phyloP scores from a whole-genome alignment of 352 stramenopile species.

The Pythium grandisporangium region DNA sequence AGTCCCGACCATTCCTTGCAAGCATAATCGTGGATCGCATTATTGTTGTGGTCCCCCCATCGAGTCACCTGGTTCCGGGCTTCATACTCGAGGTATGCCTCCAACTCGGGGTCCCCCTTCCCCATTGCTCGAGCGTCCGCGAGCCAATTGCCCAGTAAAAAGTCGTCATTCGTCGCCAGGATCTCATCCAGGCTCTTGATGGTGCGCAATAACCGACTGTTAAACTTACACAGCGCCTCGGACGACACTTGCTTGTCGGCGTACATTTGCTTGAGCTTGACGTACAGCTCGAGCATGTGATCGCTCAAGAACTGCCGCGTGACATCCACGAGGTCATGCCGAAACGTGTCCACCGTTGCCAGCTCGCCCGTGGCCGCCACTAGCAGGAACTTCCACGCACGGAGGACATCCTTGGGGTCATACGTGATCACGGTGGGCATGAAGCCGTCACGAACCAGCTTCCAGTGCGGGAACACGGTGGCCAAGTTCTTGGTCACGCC shows the following conservation, averaged over 20 bases:
- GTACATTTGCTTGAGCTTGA: slow-evolving; percentile 47
- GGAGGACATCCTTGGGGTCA: slow-evolving; percentile 44
- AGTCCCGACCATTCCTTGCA: slow-evolving; percentile 72
- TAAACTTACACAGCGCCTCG: slow-evolving; percentile 26
- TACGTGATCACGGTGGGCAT: slow-evolving; percentile 72
- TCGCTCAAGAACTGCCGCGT: slow-evolving; percentile 69
- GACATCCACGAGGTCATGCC: slow-evolving; percentile 75
- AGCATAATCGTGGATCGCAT: slow-evolving; percentile 67
- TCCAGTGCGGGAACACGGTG: slow-evolving; percentile 59
- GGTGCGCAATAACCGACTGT: slow-evolving; percentile 30
- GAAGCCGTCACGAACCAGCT: slow-evolving; percentile 52
- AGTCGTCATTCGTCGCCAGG: slow-evolving; percentile 53
- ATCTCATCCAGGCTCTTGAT: slow-evolving; percentile 56
- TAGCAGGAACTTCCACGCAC: slow-evolving; percentile 51
- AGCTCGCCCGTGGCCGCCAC: slow-evolving; percentile 28
- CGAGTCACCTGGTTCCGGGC: slow-evolving; percentile 76
- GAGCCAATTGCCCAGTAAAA: slow-evolving; percentile 66
- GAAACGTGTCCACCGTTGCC: slow-evolving; percentile 37
- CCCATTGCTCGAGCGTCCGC: slow-evolving; percentile 40
- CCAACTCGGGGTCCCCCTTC: slow-evolving; percentile 13
- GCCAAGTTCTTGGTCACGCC: slow-evolving; percentile 71
- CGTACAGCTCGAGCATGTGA: slow-evolving; percentile 45
- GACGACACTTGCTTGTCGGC: slow-evolving; percentile 14
- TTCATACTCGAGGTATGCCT: slow-evolving; percentile 72
- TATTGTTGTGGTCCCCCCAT: slow-evolving; percentile 70